Percentiles rank a stretch among this genome's conserved stretches.
phyloP scores from a whole-genome alignment of 2,329 filamentous ascomycete species.

The Calonectria honghensis region DNA sequence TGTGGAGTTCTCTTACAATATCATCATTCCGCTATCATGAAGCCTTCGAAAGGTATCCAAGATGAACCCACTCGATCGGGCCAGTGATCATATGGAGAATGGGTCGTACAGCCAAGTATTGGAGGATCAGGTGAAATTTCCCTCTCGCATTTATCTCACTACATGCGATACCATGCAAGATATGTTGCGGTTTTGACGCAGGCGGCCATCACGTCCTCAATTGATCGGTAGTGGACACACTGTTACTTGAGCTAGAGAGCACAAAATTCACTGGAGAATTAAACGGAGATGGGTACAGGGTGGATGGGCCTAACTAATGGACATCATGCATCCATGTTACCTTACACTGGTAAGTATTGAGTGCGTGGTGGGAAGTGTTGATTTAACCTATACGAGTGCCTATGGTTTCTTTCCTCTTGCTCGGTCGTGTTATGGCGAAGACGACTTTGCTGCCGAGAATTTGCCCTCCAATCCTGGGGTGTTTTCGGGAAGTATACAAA shows the following conservation, averaged over 20 bases:
- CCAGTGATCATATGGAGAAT: background rate
- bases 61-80: conserved; percentile 72
- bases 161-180: conserved; percentile 71
- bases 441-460: conserved; percentile 43
- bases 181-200: no score
- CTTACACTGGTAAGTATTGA: conserved; percentile 7
- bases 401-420: conserved; percentile 33
- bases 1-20: no score
- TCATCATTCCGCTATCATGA: no score
- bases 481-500: conserved; percentile 14
- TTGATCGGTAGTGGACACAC: no score
- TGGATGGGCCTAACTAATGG: background rate
- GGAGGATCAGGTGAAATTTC: conserved; percentile 78
- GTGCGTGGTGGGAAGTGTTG: no score
- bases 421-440: conserved; percentile 43
- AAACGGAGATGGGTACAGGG: conserved; percentile 7
- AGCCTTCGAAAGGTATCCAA: background rate
- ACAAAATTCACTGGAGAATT: background rate
- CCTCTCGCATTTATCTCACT: conserved; percentile 80
- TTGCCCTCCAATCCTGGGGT: background rate
- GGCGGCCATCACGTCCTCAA: no score
- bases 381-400: background rate
- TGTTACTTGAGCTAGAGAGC: background rate
- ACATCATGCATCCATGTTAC: conserved; percentile 23
- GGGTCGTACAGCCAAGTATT: conserved; percentile 60